A percentile compares a stretch with the other conserved stretches of the same genome.
These are phyloP conservation scores for Puccinia hordei DNA, from an alignment of 1,284 basidiomycete genomes.

Conservation along the genomic window DNA sequence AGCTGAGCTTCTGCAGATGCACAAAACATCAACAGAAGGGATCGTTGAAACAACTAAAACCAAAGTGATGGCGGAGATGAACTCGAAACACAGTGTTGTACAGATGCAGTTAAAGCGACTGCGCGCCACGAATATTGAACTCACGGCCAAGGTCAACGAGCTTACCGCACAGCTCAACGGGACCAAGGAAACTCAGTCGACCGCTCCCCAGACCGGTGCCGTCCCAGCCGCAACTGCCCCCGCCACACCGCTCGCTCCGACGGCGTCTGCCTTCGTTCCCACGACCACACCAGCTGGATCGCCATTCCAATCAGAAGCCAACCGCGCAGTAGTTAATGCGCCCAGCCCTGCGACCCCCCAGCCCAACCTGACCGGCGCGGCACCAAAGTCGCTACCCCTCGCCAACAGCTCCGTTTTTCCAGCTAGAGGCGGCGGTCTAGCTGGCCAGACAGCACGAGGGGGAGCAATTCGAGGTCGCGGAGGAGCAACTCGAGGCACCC, in stretches of 20 bases:
- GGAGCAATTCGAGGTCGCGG: background rate
- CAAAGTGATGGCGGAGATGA: constrained; percentile 30
- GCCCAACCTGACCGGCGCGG: constrained; percentile 11
- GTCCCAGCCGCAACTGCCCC: background rate
- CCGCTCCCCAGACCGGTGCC: background rate
- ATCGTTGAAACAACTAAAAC: constrained; percentile 22
- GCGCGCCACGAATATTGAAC: constrained; percentile 23
- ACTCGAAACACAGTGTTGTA: constrained; percentile 32
- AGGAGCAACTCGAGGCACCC: background rate
- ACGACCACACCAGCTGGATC: background rate
- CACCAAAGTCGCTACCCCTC: background rate
- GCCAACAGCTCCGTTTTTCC: background rate
- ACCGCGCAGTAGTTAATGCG: background rate
- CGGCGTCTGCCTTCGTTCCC: constrained; percentile 6
- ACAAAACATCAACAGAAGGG: constrained; percentile 21
- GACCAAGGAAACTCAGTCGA: too few relatives aligned
- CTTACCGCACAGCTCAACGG: constrained; percentile 13
- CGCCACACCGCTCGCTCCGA: constrained; percentile 15
- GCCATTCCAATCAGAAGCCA: background rate
- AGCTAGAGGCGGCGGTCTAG: background rate
- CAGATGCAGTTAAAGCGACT: constrained; percentile 44
- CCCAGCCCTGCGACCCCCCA: background rate
- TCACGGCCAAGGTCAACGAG: constrained; percentile 28
- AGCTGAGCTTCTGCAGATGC: constrained; percentile 26
- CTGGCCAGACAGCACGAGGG: background rate